Conservation (phyloP, 805 yeast genomes). For the Metschnikowia vanudenii region DNA sequence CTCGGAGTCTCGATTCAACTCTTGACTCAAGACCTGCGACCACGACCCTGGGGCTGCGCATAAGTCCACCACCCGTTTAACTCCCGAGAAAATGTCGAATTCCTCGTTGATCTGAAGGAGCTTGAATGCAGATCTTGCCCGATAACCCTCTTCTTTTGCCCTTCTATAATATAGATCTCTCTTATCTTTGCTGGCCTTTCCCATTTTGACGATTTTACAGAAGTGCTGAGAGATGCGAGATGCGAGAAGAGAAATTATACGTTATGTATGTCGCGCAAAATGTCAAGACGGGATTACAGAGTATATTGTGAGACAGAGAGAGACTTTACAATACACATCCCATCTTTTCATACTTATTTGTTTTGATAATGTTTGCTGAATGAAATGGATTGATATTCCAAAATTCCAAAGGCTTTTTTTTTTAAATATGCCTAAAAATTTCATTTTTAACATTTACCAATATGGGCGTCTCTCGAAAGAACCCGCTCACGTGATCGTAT, state of each 20-base stretch:
- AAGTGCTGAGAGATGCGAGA: neutral
- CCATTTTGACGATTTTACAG: constrained; percentile 42
- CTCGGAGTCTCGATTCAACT: constrained; percentile 39
- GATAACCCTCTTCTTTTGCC: constrained; percentile 97
- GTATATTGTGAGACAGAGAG: neutral
- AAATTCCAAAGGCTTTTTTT: no score
- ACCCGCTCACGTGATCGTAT: constrained; percentile 6
- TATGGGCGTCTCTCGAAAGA: neutral
- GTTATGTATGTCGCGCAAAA: constrained; percentile 4
- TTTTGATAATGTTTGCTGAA: no score
- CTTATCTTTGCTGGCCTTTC: constrained; percentile 92
- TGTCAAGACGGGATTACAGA: neutral
- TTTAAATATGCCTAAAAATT: neutral
- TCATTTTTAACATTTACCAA: neutral
- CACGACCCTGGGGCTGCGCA: constrained; percentile 86
- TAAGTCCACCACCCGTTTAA: constrained; percentile 85
- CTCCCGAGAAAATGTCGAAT: constrained; percentile 72
- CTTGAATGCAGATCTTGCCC: constrained; percentile 96
- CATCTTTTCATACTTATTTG: no score
- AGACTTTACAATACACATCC: neutral
- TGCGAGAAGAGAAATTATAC: constrained; percentile 6
- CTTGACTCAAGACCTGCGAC: constrained; percentile 89
- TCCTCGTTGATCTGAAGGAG: constrained; percentile 87
- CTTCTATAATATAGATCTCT: constrained; percentile 87
- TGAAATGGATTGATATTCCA: no score